Percentiles rank a stretch among this genome's conserved stretches.
phyloP scores from a whole-genome alignment of 139 green algal species.

The Chlamydomonas sphaeroides region DNA sequence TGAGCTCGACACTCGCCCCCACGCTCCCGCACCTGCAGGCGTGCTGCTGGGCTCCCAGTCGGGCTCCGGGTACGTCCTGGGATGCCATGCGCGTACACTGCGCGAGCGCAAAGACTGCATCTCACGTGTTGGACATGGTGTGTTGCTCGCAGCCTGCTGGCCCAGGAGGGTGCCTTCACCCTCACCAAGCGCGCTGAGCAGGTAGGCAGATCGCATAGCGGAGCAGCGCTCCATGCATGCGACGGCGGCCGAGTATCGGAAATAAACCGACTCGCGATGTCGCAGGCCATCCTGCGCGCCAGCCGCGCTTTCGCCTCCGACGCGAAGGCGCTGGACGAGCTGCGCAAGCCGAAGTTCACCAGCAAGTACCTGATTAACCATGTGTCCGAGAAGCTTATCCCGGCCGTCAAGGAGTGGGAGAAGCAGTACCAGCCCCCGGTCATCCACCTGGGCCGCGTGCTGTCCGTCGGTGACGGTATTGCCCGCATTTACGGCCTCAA shows the following conservation, averaged over 20 bases:
- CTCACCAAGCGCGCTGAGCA: slow-evolving; percentile 41
- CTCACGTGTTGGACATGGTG: slow-evolving; percentile 16
- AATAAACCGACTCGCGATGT: not conserved
- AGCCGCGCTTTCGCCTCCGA: slow-evolving; percentile 47
- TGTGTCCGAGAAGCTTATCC: slow-evolving; percentile 68
- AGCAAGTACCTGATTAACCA: slow-evolving; percentile 78
- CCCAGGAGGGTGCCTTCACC: slow-evolving; percentile 23
- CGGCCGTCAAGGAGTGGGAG: slow-evolving; percentile 70
- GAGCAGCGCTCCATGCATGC: not conserved
- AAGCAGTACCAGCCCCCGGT: slow-evolving; percentile 73
- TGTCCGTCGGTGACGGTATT: slow-evolving; percentile 94
- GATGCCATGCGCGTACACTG: not conserved
- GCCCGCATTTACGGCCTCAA: slow-evolving; percentile 90
- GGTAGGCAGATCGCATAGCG: not conserved
- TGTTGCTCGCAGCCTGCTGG: slow-evolving; percentile 36
- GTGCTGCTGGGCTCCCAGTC: slow-evolving; percentile 30
- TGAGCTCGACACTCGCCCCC: not conserved
- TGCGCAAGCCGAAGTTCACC: slow-evolving; percentile 71
- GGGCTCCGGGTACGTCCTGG: slow-evolving; percentile 5
- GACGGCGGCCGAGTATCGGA: too few relatives aligned
- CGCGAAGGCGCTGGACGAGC: slow-evolving; percentile 61
- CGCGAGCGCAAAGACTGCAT: too few relatives aligned
- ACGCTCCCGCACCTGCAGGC: not conserved
- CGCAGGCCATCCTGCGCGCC: slow-evolving; percentile 19
- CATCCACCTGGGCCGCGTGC: slow-evolving; percentile 83